Conservation (phyloP, 2,329 filamentous ascomycete species). For the Verticillium zaregamsianum region DNA sequence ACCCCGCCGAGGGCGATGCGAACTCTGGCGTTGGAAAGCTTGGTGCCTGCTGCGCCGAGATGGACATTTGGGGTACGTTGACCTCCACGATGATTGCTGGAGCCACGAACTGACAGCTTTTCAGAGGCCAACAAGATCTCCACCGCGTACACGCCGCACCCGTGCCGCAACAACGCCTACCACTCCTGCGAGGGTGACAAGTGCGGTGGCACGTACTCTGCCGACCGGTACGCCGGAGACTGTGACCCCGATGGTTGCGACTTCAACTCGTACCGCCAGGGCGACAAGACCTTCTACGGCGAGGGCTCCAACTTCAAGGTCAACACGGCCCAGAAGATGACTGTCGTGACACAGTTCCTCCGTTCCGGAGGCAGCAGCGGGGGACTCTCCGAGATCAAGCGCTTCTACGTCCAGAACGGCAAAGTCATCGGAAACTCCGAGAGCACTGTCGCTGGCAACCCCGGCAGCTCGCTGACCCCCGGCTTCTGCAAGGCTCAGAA, state of each 20-base stretch:
- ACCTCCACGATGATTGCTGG: conserved; percentile 19
- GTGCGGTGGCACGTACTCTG: conserved; percentile 50
- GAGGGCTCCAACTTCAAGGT: conserved; percentile 46
- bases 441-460: conserved; percentile 31
- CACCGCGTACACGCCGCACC: conserved; percentile 62
- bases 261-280: conserved; percentile 66
- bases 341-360: conserved; percentile 64
- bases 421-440: conserved; percentile 51
- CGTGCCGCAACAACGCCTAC: conserved; percentile 49
- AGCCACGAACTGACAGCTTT: conserved; percentile 1
- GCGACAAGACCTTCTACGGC: conserved; percentile 60
- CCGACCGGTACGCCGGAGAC: conserved; percentile 53
- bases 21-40: conserved; percentile 49
- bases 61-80: conserved; percentile 44
- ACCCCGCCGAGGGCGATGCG: conserved; percentile 44
- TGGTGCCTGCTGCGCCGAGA: conserved; percentile 59
- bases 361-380: conserved; percentile 35
- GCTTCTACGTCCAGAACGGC: conserved; percentile 62
- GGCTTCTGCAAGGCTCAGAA: conserved; percentile 57
- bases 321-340: conserved; percentile 56
- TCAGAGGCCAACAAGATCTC: conserved; percentile 65
- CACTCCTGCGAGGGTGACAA: conserved; percentile 43
- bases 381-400: conserved; percentile 55
- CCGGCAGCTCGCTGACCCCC: conserved; percentile 48
- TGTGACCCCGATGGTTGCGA: conserved; percentile 70